Evolutionary conservation across 768 basidiomycete species (phyloP), one percentile per base, ranked within the genome.

Genomic region (Cyclocybe aegerita): DNA sequence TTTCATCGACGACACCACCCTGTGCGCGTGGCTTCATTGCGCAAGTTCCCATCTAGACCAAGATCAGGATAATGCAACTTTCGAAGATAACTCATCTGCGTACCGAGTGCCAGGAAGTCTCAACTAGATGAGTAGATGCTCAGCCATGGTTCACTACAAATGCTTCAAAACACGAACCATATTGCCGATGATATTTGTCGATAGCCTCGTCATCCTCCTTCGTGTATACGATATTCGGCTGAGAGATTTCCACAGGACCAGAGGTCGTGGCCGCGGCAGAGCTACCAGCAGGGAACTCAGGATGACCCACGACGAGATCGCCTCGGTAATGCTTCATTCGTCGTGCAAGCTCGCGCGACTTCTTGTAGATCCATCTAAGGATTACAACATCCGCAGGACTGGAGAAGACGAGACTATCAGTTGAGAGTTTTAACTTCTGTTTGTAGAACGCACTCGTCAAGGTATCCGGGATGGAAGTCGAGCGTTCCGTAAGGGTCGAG

Each of bases 21-120:
- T 73, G 48, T 12, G 78, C 72, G 14, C 76, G 73, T 3, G 82
- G 74, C 60, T 85, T 85, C 85, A 87, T 86, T 0, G 82, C 77
- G 50, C 83, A 86, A 0, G 84, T 86, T 35, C 84, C 84, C 10
- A 83, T 70, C 82, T 85, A 45, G 4, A 29, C 32, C n/a, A 7
- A 14, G n/a, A 40, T 34, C 33, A 29, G 23, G 54, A 11, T 36
- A 39, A 4, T 9, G 31, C 11, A 16, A 33, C 16, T 16, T 15
- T 43, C 12, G n/a, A 14, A 8, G 32, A 12, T 38, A 36, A 1
- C 14, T 9, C 2, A 23, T 14, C 12, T 23, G 41, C 66, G 42
- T 51, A 78, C 77, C 31, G 75, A 76, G 53, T 79, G 79, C 72
- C 74, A 78, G 0, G 73, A 65, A 1, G 76, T 74, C 44, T 57